phyloP scores from a whole-genome alignment of 139 green algal species.

The Chlamydomonas sphaeroides region DNA sequence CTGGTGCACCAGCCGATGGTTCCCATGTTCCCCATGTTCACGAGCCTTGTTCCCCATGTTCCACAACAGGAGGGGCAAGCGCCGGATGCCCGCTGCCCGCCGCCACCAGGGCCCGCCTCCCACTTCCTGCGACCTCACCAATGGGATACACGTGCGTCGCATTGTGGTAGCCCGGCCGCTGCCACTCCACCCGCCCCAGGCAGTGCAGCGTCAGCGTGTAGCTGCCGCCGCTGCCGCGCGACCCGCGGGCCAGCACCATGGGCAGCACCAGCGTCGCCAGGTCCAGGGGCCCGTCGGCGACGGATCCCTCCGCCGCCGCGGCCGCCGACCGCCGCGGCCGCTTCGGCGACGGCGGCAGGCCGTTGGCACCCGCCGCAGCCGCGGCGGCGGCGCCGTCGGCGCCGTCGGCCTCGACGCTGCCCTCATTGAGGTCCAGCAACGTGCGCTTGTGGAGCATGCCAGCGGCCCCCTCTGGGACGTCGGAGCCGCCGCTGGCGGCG shows the following conservation, averaged over 20 bases:
- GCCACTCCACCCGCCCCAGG: conserved; percentile 25
- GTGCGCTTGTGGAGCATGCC: background rate
- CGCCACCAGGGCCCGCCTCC: no score
- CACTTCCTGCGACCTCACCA: conserved; percentile 9
- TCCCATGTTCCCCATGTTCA: no score
- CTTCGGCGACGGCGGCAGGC: conserved; percentile 2
- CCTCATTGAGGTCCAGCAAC: background rate
- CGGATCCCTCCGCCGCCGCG: background rate
- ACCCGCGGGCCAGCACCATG: background rate
- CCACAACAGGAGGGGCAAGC: no score
- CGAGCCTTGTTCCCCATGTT: no score
- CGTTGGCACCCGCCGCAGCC: background rate
- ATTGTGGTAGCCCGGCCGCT: conserved; percentile 25
- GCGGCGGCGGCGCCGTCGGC: background rate
- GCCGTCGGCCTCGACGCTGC: background rate
- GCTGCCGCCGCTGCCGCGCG: background rate
- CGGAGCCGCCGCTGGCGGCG: background rate
- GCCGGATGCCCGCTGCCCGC: no score
- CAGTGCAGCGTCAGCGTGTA: conserved; percentile 11
- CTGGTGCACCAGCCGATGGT: no score
- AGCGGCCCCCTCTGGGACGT: no score
- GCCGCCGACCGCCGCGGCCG: background rate
- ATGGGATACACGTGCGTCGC: background rate
- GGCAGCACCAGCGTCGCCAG: conserved; percentile 2
- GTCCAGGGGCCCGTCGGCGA: conserved; percentile 13